phyloP scores from a whole-genome alignment of 306 rosid genomes.

The Quercus aquifolioides region DNA sequence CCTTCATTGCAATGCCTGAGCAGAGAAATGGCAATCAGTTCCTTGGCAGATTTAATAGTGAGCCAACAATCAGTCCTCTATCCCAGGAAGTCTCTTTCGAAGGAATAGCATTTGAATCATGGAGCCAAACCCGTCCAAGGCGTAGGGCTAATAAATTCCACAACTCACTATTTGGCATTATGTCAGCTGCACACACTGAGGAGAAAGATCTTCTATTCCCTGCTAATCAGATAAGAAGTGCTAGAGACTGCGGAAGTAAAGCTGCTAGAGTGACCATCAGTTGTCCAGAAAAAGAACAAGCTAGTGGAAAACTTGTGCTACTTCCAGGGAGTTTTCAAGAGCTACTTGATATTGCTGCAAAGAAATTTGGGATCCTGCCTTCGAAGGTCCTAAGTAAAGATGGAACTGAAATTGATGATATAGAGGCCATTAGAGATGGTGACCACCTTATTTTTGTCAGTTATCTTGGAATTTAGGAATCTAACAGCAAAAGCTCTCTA shows the following conservation, averaged over 20 bases:
- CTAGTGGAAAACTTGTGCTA: slow-evolving; percentile 59
- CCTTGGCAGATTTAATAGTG: slow-evolving; percentile 72
- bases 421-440: slow-evolving; percentile 85
- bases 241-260: neutral
- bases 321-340: slow-evolving; percentile 65
- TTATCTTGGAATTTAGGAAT: slow-evolving; percentile 1
- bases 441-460: slow-evolving; percentile 66
- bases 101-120: slow-evolving; percentile 30
- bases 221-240: slow-evolving; percentile 13
- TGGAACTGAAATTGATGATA: slow-evolving; percentile 74
- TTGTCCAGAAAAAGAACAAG: slow-evolving; percentile 65
- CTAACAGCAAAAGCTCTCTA: neutral
- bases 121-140: slow-evolving; percentile 51
- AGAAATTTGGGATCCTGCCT: slow-evolving; percentile 50
- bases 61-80: slow-evolving; percentile 55
- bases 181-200: slow-evolving; percentile 59
- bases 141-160: slow-evolving; percentile 63
- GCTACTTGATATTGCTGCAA: slow-evolving; percentile 63
- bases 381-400: slow-evolving; percentile 51
- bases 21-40: slow-evolving; percentile 28
- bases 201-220: slow-evolving; percentile 39
- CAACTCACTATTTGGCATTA: slow-evolving; percentile 79
- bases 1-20: slow-evolving; percentile 36
- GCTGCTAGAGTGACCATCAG: slow-evolving; percentile 57
- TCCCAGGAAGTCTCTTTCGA: slow-evolving; percentile 37